phyloP scores from a whole-genome alignment of 2,329 filamentous ascomycete genomes.

The Aspergillus terreus region DNA sequence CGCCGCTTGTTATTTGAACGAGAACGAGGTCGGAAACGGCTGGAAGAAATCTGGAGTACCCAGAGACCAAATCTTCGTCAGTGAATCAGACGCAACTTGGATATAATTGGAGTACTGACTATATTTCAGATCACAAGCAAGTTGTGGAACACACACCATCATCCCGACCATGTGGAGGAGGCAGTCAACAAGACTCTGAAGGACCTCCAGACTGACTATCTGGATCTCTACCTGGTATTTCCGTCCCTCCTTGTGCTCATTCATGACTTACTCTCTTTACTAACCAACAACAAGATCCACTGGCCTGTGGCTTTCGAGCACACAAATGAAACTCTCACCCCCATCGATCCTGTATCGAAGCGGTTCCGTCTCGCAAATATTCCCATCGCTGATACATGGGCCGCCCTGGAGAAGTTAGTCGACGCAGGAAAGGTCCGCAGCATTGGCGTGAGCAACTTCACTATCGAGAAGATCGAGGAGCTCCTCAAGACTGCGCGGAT shows the following conservation, averaged over 20 bases:
- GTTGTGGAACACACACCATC: conserved; percentile 56
- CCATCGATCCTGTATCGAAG: conserved; percentile 22
- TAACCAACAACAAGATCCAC: conserved; percentile 27
- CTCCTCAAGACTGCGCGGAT: conserved; percentile 44
- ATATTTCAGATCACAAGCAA: conserved; percentile 50
- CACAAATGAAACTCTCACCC: conserved; percentile 25
- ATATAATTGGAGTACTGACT: not conserved
- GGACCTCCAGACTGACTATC: conserved; percentile 51
- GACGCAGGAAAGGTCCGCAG: conserved; percentile 31
- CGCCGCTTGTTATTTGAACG: conserved; percentile 39
- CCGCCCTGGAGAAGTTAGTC: conserved; percentile 32
- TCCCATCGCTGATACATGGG: conserved; percentile 33
- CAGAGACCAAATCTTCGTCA: conserved; percentile 30
- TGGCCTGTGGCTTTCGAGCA: conserved; percentile 31
- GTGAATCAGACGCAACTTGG: conserved; percentile 18
- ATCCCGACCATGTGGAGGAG: conserved; percentile 47
- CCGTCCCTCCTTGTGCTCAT: not conserved
- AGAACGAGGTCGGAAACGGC: conserved; percentile 29
- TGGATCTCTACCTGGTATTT: conserved; percentile 50
- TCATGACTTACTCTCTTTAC: conserved; percentile 21
- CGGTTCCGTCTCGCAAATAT: conserved; percentile 25
- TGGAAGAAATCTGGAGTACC: conserved; percentile 32
- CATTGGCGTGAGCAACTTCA: conserved; percentile 38
- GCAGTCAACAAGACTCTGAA: conserved; percentile 48
- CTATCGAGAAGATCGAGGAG: conserved; percentile 32